Evolutionary conservation across 2,329 filamentous ascomycete genomes (phyloP).

Genomic region (Venturia carpophila): DNA sequence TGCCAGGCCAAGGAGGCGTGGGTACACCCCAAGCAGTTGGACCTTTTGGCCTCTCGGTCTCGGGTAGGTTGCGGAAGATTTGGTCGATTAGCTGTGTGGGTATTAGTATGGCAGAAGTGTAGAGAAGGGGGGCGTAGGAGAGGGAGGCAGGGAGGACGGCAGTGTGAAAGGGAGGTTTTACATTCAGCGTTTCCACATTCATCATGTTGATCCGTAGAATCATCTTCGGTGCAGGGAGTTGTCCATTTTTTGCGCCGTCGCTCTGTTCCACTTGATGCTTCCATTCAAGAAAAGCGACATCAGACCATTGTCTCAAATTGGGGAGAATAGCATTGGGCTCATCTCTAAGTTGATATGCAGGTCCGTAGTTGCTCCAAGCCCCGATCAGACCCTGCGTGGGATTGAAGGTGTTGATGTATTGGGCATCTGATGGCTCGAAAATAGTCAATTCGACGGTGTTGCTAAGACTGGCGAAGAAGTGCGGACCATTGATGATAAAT

Average conservation of each 20-base stretch:
- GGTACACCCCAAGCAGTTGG: not conserved
- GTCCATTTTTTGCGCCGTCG: not conserved
- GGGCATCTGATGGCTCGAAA: not conserved
- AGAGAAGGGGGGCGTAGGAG: too few species aligned
- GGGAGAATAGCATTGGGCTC: not conserved
- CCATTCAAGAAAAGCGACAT: slow-evolving; percentile 11
- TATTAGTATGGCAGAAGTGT: not conserved
- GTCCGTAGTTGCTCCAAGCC: not conserved
- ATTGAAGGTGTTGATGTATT: slow-evolving; percentile 10
- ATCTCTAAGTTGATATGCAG: not conserved
- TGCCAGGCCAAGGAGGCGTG: not conserved
- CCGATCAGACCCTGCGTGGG: slow-evolving; percentile 1
- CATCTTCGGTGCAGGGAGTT: not conserved
- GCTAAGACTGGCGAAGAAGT: not conserved
- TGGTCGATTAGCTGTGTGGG: not conserved
- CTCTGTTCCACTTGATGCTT: not conserved
- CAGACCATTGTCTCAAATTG: slow-evolving; percentile 6
- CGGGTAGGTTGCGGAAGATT: not conserved
- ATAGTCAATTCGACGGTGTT: not conserved
- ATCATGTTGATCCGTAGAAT: not conserved
- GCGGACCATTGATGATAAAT: not conserved
- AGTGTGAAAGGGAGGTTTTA: not conserved
- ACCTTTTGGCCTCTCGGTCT: not conserved
- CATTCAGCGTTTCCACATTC: not conserved
- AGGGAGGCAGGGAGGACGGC: not conserved